Evolutionary conservation across 768 basidiomycete species (phyloP), one percentile per base, ranked within the genome.

Genomic region (Calocera cornea): DNA sequence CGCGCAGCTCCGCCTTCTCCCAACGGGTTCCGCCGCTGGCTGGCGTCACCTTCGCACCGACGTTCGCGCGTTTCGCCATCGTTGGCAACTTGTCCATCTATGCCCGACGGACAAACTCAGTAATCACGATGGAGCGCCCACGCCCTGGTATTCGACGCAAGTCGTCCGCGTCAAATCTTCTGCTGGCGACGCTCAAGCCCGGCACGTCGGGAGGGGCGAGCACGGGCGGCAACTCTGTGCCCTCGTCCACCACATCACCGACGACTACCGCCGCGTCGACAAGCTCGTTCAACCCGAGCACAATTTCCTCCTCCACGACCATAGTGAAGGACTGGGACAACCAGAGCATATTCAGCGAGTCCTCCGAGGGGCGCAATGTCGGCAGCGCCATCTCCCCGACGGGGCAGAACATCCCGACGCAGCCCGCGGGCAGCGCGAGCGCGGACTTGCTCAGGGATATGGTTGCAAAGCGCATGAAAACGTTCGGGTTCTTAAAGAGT

Each of bases 401-500:
- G 7, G 54, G 54, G 54, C 14, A 2, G 24, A 60, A 2, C 24
- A 60, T 60, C 14, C 44, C 44, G 7, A 47, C 24, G 19, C 54
- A 60, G 54, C 31, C 54, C 22, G 54, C 22, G 54, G 54, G 54
- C 27, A 33, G 54, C 24, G 54, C 54, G 34, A 41, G 64, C 36
- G 64, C 64, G 10, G 91, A 93, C 73, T 86, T 87, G 73, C 79
- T 93, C 67, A 79, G 91, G 41, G 89, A 89, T 72, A 78, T 90
- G 64, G 84, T 92, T 10, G 86, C 88, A 79, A 93, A 92, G 79
- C 81, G 92, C 69, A 87, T 93, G 67, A 82, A 89, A 72, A 91
- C 91, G 24, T 79, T 93, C 71, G 92, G 89, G 0, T 93, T 94
- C 75, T 80, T 93, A 76, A 83, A 89, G 71, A 90, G 85, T 72